Evolutionary conservation across 345 rosid genomes (phyloP).

Genomic region (Eucalyptus grandis): DNA sequence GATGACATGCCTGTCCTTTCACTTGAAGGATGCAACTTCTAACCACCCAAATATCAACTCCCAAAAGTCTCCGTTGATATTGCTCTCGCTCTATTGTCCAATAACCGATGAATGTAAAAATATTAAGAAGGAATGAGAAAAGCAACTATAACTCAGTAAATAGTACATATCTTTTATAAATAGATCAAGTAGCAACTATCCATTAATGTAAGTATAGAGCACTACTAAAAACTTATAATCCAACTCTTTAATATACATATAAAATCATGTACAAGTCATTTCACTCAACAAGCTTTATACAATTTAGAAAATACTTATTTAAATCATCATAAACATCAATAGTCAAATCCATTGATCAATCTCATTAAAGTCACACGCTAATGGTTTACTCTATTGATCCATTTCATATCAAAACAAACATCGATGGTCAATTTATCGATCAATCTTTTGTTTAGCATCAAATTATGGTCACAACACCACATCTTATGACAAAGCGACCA

Average conservation of each 20-base stretch:
- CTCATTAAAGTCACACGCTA: not conserved
- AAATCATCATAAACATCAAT: not conserved
- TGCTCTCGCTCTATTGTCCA: not conserved
- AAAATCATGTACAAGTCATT: not conserved
- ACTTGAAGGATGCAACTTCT: too few species aligned
- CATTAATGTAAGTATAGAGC: not conserved
- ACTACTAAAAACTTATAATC: not conserved
- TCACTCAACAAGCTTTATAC: not conserved
- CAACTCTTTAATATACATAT: not conserved
- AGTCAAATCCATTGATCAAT: too few species aligned
- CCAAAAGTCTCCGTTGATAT: accelerated
- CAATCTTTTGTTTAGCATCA: too few species aligned
- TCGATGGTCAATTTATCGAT: not conserved
- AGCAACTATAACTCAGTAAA: not conserved
- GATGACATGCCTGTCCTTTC: too few species aligned
- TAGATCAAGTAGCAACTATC: not conserved
- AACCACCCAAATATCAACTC: not conserved
- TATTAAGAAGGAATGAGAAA: not conserved
- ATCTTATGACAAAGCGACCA: accelerated
- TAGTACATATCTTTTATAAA: too few species aligned
- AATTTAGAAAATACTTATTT: too few species aligned
- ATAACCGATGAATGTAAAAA: accelerated
- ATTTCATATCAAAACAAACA: not conserved
- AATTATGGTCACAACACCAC: not conserved
- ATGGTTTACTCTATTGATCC: not conserved